Percentiles rank a stretch among this genome's conserved stretches.
phyloP scores from a whole-genome alignment of 345 rosid species.

The Eucalyptus pauciflora region DNA sequence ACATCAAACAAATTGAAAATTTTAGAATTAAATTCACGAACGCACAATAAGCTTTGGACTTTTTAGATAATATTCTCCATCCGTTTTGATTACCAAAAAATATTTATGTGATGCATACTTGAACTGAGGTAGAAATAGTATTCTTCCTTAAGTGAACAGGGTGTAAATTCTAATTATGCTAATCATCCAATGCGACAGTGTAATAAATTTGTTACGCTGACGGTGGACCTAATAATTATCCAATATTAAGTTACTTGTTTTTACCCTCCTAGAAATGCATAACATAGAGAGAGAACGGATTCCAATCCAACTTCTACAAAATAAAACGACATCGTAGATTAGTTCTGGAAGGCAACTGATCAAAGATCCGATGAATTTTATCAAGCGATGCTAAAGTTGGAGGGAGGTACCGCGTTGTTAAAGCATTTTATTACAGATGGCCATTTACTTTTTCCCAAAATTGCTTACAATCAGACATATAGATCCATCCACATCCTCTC shows the following conservation, averaged over 20 bases:
- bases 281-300: background rate
- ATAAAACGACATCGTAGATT: background rate
- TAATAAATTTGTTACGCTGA: background rate
- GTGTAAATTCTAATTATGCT: background rate
- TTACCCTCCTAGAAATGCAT: background rate
- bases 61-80: background rate
- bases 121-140: background rate
- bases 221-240: background rate
- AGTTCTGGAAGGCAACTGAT: background rate
- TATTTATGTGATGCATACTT: background rate
- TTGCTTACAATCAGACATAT: background rate
- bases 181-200: background rate
- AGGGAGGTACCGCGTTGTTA: no score
- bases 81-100: background rate
- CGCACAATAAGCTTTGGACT: accelerated
- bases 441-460: background rate
- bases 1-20: background rate
- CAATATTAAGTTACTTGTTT: background rate
- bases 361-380: background rate
- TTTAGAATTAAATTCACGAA: accelerated
- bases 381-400: background rate
- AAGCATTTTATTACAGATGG: background rate
- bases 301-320: background rate
- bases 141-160: background rate
- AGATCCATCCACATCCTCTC: background rate